Base-by-base conservation (phyloP, 2,329 filamentous ascomycete genomes). In the Calonectria hongkongensis region DNA sequence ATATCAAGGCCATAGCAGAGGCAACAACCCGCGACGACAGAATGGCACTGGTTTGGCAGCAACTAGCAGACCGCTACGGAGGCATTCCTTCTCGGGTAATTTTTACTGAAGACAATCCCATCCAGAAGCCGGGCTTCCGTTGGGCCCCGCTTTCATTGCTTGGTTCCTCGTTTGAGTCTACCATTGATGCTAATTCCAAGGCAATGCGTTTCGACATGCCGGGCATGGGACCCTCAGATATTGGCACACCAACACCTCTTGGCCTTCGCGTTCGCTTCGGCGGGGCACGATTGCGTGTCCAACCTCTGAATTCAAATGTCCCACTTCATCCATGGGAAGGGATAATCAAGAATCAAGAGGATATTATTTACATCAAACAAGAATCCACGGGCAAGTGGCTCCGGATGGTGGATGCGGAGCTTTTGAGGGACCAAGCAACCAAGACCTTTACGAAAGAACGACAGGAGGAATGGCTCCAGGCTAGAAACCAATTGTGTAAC, bases 271-370 rank as follows among this genome's bases (percentile, higher is more conserved):
- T 60, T 60, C 54, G 36, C 27, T 60, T 60, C 54, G 8, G 39
- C 13, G 54, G 54, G 13, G 36, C 54, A 10, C 36, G 13, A 7
- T 15, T 60, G 9, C 15, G 36, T 1, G 33, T 41, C 18, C 33
- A 33, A 13, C 33, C 54, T 41, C 21, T 60, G 3, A 21, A 28
- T 12, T 33, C 54, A 27, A 39, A 41, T 41, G 36, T 60, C 21
- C 54, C 36, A 6, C 54, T 60, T n/a, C 54, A 60, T 41, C 54
- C 54, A 39, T 60, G 54, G 54, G 54, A 41, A 21, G 54, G 54
- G 2, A 25, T 60, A 27, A 60, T 41, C 13, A 21, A 25, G n/a
- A n/a, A 33, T 39, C 33, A 36, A 25, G 36, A 60, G 16, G 54
- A 60, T 16, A 41, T 60, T n/a, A 10, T 60, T 16, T 60, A 60